Evolutionary conservation across 208 protist genomes (phyloP), one percentile per base, ranked within the genome.

Genomic region (Crithidia mellificae): DNA sequence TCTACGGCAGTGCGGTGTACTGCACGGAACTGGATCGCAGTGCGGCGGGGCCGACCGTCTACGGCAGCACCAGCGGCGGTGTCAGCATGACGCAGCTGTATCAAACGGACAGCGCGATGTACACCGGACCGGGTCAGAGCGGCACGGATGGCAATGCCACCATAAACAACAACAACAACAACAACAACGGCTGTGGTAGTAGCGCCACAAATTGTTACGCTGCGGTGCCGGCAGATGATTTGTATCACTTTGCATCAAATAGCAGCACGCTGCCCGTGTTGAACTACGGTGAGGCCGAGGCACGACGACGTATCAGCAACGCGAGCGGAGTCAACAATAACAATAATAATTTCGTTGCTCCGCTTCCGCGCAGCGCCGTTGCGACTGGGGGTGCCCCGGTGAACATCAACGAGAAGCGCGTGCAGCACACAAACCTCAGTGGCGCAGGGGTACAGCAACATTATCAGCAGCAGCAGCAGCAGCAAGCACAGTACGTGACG

Each of bases 351-450:
- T 61, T 68, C 32, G n/a, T 38, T 11, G 19, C 50, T 6, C 63
- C 52, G 8, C 63, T 59, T 0, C 63, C 63, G 1, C 63, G 52
- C 51, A 59, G 63, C 29, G 63, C 41, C 11, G 63, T 25, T 14
- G 39, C 63, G 11, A 24, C 29, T 11, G 24, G 39, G 25, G 61
- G 43, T n/a, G 20, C 24, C 6, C 47, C 49, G 24, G 19, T 44
- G 50, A 36, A 47, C 41, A 52, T 15, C 39, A 34, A 12, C 51
- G 55, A 50, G 15, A 38, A n/a, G 14, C 14, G 29, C 20, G 2
- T 6, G 11, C n/a, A n/a, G n/a, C n/a, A n/a, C n/a, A n/a, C n/a
- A n/a, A n/a, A n/a, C n/a, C n/a, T n/a, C n/a, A n/a, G n/a, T n/a
- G n/a, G n/a, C n/a, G n/a, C n/a, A n/a, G n/a, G n/a, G n/a, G n/a